Evolutionary conservation across 2,329 filamentous ascomycete genomes (phyloP).

Genomic region (Talaromyces funiculosus): DNA sequence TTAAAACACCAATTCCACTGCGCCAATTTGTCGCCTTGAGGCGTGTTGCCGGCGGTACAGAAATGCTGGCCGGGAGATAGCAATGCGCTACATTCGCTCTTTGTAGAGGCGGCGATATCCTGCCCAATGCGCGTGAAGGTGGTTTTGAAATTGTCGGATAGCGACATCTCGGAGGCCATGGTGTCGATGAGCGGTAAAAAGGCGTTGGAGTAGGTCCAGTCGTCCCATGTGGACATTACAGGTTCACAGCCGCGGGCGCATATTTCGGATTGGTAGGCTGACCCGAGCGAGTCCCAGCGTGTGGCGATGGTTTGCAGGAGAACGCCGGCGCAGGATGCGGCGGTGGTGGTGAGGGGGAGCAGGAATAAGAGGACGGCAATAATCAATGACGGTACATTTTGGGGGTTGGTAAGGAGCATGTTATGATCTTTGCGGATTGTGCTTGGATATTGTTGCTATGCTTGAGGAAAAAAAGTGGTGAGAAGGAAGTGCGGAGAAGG

Average conservation of each 20-base stretch:
- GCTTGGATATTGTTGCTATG: not conserved
- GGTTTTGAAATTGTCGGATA: slow-evolving; percentile 13
- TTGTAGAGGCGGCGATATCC: slow-evolving; percentile 8
- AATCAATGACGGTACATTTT: not conserved
- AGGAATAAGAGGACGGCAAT: not conserved
- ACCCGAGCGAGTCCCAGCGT: slow-evolving; percentile 10
- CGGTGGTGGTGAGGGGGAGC: not conserved
- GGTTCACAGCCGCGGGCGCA: slow-evolving; percentile 13
- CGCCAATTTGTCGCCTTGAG: slow-evolving; percentile 3
- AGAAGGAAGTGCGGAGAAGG: not conserved
- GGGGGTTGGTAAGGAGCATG: not conserved
- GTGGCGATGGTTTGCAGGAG: slow-evolving; percentile 13
- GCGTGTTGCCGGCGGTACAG: not conserved
- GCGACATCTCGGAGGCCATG: slow-evolving; percentile 13
- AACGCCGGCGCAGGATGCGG: slow-evolving; percentile 12
- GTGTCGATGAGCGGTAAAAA: slow-evolving; percentile 13
- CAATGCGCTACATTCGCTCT: slow-evolving; percentile 7
- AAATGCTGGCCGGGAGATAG: slow-evolving; percentile 8
- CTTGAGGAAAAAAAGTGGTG: not conserved
- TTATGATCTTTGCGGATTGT: not conserved
- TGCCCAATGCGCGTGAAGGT: slow-evolving; percentile 13
- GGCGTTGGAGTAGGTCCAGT: slow-evolving; percentile 13
- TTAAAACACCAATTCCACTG: slow-evolving; percentile 15
- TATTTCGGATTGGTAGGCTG: slow-evolving; percentile 12
- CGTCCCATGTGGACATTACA: slow-evolving; percentile 13